phyloP scores from a whole-genome alignment of 306 rosid species.

The Chamaecrista fasciculata region DNA sequence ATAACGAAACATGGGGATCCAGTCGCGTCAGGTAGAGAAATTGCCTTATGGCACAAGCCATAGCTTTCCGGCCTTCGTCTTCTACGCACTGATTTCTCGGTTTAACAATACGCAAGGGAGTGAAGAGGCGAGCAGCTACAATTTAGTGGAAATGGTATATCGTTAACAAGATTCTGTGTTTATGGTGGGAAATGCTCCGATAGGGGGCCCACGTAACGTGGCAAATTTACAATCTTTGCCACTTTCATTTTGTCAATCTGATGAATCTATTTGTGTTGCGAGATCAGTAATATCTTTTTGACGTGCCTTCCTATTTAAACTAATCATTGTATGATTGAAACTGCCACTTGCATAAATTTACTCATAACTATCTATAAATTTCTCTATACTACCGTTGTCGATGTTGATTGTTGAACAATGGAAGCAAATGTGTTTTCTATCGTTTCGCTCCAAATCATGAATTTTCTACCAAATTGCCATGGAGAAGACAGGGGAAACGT shows the following conservation, averaged over 20 bases:
- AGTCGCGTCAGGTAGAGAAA: slow-evolving; percentile 20
- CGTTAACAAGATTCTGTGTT: neutral
- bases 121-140: neutral
- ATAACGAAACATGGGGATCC: slow-evolving; percentile 27
- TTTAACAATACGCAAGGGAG: neutral
- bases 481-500: neutral
- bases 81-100: neutral
- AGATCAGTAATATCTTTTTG: neutral
- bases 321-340: neutral
- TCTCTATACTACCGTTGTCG: neutral
- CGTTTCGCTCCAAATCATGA: neutral
- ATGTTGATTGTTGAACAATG: too few species aligned
- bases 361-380: too few species aligned
- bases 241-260: too few species aligned
- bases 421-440: neutral
- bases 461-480: neutral
- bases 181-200: neutral
- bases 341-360: neutral
- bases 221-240: neutral
- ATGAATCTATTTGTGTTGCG: neutral
- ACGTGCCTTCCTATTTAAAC: neutral
- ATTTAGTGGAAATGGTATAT: neutral
- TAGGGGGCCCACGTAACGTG: neutral
- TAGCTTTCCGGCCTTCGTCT: slow-evolving; percentile 29
- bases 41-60: slow-evolving; percentile 43